Percentiles rank a stretch among this genome's conserved stretches.
Evolutionary conservation across 2,329 filamentous ascomycete genomes (phyloP).

Genomic region (Verticillium nubilum): DNA sequence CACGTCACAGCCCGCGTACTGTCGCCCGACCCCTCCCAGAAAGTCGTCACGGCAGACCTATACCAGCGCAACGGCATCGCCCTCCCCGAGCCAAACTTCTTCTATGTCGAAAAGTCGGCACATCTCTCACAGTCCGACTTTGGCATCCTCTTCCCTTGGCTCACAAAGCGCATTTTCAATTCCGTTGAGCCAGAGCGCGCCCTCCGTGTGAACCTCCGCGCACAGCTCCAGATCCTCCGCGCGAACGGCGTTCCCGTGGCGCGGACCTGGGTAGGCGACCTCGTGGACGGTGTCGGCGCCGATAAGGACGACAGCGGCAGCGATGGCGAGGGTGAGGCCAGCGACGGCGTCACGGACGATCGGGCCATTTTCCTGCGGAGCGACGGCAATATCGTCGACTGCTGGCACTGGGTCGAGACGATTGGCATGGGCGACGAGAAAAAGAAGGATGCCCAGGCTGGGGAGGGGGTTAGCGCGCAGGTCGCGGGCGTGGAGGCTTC

Average conservation of each 20-base stretch:
- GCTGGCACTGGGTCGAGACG: conserved; percentile 49
- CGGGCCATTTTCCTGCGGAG: conserved; percentile 43
- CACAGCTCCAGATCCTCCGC: conserved; percentile 45
- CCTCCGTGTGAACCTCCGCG: conserved; percentile 45
- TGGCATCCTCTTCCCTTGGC: conserved; percentile 72
- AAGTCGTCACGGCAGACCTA: conserved; percentile 32
- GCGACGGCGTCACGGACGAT: conserved; percentile 40
- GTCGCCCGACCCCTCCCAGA: conserved; percentile 46
- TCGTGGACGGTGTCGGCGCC: conserved; percentile 39
- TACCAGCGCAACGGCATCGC: conserved; percentile 36
- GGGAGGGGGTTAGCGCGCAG: conserved; percentile 1
- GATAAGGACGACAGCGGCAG: conserved; percentile 24
- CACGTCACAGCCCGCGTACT: conserved; percentile 62
- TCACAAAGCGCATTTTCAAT: conserved; percentile 53
- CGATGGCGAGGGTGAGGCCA: neutral
- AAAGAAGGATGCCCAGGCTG: neutral
- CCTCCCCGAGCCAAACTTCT: conserved; percentile 58
- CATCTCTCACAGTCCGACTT: conserved; percentile 83
- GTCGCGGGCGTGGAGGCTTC: conserved; percentile 7
- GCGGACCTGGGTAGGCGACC: conserved; percentile 41
- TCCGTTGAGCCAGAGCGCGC: conserved; percentile 52
- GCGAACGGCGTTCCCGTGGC: conserved; percentile 42
- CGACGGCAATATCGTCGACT: conserved; percentile 30
- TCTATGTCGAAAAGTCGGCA: conserved; percentile 67
- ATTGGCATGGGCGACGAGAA: conserved; percentile 38